A percentile compares a stretch with the other conserved stretches of the same genome.
Conservation (phyloP, 2,329 filamentous ascomycete species). For the Acephala macrosclerotiorum region DNA sequence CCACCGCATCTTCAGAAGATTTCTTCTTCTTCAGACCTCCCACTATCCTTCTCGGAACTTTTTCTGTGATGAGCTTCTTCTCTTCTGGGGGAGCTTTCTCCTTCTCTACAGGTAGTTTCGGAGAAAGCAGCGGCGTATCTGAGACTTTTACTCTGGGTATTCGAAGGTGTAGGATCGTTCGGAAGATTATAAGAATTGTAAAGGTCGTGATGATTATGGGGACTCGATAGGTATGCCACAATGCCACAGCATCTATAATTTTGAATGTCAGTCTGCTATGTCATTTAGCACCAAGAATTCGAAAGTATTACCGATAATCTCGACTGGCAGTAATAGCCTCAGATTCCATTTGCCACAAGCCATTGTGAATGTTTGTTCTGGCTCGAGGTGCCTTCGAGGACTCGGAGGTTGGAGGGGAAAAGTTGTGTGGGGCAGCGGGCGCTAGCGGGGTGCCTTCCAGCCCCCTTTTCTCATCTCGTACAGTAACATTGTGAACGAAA, state of each 20-base stretch:
- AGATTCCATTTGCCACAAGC: conserved; percentile 30
- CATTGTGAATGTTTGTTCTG: conserved; percentile 22
- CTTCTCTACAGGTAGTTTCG: conserved; percentile 32
- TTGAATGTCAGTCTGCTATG: conserved; percentile 7
- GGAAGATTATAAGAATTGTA: conserved; percentile 46
- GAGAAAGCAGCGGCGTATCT: conserved; percentile 39
- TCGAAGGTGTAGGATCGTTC: conserved; percentile 44
- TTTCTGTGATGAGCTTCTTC: conserved; percentile 40
- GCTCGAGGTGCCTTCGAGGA: background rate
- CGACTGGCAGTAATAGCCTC: conserved; percentile 28
- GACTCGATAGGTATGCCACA: conserved; percentile 56
- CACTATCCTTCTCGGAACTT: conserved; percentile 47
- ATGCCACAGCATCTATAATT: conserved; percentile 37
- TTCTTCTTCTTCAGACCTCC: conserved; percentile 42
- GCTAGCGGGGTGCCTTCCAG: conserved; percentile 8
- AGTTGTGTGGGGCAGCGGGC: conserved; percentile 21
- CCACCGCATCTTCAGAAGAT: conserved; percentile 41
- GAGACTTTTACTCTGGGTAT: conserved; percentile 42
- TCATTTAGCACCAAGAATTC: background rate
- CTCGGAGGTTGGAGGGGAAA: conserved; percentile 23
- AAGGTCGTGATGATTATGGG: conserved; percentile 51
- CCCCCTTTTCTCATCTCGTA: background rate
- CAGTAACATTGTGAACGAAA: too few species aligned
- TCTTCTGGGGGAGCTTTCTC: conserved; percentile 33
- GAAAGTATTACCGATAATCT: conserved; percentile 29